These are phyloP conservation scores for Paraconiothyrium brasiliense DNA, from an alignment of 2,329 filamentous ascomycete genomes.

Conservation along the genomic window DNA sequence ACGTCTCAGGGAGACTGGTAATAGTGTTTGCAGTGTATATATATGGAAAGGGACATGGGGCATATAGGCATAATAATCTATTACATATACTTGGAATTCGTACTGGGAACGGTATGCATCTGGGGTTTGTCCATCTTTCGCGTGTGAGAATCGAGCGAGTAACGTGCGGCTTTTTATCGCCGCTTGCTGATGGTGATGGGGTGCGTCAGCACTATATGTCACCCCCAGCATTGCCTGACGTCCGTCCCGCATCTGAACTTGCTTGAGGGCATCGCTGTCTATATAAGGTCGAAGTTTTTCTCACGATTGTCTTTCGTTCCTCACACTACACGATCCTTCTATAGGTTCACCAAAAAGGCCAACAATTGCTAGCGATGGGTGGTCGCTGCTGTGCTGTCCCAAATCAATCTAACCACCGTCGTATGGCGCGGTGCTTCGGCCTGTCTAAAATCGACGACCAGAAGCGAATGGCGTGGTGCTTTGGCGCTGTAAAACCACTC, in stretches of 20 bases:
- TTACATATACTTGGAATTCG: not conserved
- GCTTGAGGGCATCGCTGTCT: not conserved
- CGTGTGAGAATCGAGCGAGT: too few relatives aligned
- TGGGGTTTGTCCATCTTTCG: too few relatives aligned
- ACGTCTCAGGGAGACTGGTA: not conserved
- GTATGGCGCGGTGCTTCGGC: too few relatives aligned
- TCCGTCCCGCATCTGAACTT: not conserved
- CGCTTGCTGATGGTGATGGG: not conserved
- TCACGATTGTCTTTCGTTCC: not conserved
- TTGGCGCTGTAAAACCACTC: not conserved
- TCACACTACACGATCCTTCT: not conserved
- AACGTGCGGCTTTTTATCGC: too few relatives aligned
- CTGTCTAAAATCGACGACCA: too few relatives aligned
- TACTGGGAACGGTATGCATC: not conserved
- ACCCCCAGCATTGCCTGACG: not conserved
- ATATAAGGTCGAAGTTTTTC: not conserved
- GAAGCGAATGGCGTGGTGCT: not conserved
- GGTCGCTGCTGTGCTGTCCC: too few relatives aligned
- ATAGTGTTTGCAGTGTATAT: not conserved
- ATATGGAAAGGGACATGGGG: not conserved
- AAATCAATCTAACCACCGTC: too few relatives aligned
- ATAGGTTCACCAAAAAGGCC: not conserved
- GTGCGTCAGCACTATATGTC: not conserved
- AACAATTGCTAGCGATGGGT: too few relatives aligned
- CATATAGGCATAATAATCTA: not conserved